A percentile compares a stretch with the other conserved stretches of the same genome.
Conservation (phyloP, 2,329 filamentous ascomycete genomes). For the Neopestalotiopsis clavispora region DNA sequence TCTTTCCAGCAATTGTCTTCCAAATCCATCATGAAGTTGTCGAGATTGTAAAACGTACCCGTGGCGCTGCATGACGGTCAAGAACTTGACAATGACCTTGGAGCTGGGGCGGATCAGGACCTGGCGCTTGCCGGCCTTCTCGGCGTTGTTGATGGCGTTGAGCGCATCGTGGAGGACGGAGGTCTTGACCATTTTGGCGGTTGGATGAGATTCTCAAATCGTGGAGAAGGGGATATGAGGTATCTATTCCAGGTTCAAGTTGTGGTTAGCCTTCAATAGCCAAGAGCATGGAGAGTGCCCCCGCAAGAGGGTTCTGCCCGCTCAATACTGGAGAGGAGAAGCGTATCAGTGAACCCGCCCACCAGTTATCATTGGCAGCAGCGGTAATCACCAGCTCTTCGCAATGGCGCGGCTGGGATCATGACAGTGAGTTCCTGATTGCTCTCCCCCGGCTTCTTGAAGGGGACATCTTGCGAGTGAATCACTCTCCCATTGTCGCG, state of each 20-base stretch:
- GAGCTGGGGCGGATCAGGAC: constrained; percentile 97
- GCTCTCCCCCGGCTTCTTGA: constrained; percentile 64
- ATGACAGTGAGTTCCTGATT: constrained; percentile 52
- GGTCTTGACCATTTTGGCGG: constrained; percentile 97
- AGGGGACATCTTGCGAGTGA: constrained; percentile 36
- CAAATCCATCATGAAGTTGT: not conserved
- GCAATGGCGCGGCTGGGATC: constrained; percentile 25
- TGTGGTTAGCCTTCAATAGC: constrained; percentile 67
- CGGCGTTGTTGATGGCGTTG: constrained; percentile 99
- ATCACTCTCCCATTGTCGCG: constrained; percentile 38
- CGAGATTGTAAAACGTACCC: constrained; percentile 65
- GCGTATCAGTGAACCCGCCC: constrained; percentile 56
- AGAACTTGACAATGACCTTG: constrained; percentile 99
- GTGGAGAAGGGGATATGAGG: constrained; percentile 59
- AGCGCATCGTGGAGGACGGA: constrained; percentile 99
- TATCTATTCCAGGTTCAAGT: constrained; percentile 56
- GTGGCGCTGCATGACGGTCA: constrained; percentile 99
- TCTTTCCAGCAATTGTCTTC: not conserved
- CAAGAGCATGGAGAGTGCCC: constrained; percentile 74
- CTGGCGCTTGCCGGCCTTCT: constrained; percentile 99
- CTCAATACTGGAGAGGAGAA: constrained; percentile 68
- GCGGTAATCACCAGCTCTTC: not conserved
- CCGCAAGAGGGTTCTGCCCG: constrained; percentile 71
- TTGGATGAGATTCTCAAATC: constrained; percentile 81
- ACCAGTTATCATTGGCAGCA: not conserved